Evolutionary conservation across 345 rosid species (phyloP).

Genomic region (Lumnitzera littorea): DNA sequence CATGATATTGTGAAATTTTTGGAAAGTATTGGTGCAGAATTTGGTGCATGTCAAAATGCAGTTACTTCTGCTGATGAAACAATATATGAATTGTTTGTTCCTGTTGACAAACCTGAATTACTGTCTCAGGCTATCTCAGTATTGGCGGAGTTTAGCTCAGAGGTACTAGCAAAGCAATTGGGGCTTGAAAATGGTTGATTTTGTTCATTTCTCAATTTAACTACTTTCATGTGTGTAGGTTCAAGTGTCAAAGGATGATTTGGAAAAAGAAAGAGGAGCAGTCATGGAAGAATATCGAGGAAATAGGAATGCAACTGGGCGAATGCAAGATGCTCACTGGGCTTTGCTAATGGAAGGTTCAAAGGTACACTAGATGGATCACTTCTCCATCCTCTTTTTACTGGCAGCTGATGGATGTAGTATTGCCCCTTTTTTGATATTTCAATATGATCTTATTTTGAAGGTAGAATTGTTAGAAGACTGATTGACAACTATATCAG

Average conservation of each 20-base stretch:
- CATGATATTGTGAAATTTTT: slow-evolving; percentile 87
- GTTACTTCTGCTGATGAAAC: slow-evolving; percentile 88
- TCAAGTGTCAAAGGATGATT: slow-evolving; percentile 74
- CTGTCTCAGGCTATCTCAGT: slow-evolving; percentile 77
- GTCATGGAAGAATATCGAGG: slow-evolving; percentile 91
- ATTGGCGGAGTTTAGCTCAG: slow-evolving; percentile 81
- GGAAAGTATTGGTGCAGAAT: slow-evolving; percentile 92
- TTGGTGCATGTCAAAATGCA: slow-evolving; percentile 95
- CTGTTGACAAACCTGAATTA: slow-evolving; percentile 73
- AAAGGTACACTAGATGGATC: slow-evolving; percentile 36
- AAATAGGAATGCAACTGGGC: slow-evolving; percentile 72
- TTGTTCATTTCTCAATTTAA: slow-evolving; percentile 1
- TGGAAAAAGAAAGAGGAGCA: slow-evolving; percentile 92
- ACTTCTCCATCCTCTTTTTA: neutral
- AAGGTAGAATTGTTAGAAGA: too few relatives aligned
- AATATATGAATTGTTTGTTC: slow-evolving; percentile 81
- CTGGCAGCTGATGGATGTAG: too few relatives aligned
- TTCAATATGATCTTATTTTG: too few relatives aligned
- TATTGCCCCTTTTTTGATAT: too few relatives aligned
- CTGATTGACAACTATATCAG: too few relatives aligned
- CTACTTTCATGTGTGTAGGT: slow-evolving; percentile 31
- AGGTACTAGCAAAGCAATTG: slow-evolving; percentile 35
- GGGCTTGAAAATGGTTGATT: neutral
- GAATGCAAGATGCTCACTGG: slow-evolving; percentile 94
- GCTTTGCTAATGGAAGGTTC: slow-evolving; percentile 83